Evolutionary conservation across 2,329 filamentous ascomycete genomes (phyloP).

Genomic region (Pseudogymnoascus sp.): DNA sequence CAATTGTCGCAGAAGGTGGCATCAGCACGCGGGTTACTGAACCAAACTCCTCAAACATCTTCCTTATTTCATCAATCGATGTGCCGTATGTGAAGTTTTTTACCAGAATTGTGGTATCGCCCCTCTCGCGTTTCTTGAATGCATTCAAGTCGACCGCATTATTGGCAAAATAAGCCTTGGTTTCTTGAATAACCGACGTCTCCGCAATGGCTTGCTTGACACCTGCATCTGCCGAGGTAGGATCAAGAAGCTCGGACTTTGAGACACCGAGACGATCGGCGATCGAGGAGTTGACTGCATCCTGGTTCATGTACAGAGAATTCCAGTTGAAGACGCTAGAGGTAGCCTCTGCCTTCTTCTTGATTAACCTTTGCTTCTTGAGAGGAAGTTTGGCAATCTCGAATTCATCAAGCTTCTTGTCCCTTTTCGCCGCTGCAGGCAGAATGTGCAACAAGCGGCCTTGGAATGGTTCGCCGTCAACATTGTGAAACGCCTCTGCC

Average conservation of each 20-base stretch:
- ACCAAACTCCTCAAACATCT: conserved; percentile 79
- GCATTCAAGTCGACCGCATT: conserved; percentile 88
- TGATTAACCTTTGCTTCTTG: conserved; percentile 89
- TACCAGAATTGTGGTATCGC: conserved; percentile 79
- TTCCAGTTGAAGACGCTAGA: conserved; percentile 91
- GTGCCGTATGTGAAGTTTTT: conserved; percentile 92
- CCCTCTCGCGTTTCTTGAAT: conserved; percentile 77
- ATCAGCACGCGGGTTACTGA: conserved; percentile 76
- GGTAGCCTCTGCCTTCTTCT: conserved; percentile 72
- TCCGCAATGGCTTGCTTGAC: conserved; percentile 96
- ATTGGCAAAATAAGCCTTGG: conserved; percentile 79
- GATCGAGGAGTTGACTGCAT: conserved; percentile 86
- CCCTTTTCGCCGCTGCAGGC: conserved; percentile 73
- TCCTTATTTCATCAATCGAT: conserved; percentile 67
- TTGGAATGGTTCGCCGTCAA: conserved; percentile 84
- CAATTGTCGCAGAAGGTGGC: conserved; percentile 87
- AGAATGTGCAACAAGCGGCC: conserved; percentile 87
- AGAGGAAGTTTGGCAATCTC: conserved; percentile 83
- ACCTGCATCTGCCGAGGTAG: conserved; percentile 88
- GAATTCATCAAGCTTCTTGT: conserved; percentile 77
- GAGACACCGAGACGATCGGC: conserved; percentile 79
- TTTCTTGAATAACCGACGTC: conserved; percentile 92
- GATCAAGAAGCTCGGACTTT: conserved; percentile 87
- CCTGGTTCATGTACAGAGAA: conserved; percentile 97
- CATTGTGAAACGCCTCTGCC: conserved; percentile 66